Percentiles rank a stretch among this genome's conserved stretches.
Evolutionary conservation across 768 basidiomycete genomes (phyloP).

Genomic region (Saitozyma podzolica): DNA sequence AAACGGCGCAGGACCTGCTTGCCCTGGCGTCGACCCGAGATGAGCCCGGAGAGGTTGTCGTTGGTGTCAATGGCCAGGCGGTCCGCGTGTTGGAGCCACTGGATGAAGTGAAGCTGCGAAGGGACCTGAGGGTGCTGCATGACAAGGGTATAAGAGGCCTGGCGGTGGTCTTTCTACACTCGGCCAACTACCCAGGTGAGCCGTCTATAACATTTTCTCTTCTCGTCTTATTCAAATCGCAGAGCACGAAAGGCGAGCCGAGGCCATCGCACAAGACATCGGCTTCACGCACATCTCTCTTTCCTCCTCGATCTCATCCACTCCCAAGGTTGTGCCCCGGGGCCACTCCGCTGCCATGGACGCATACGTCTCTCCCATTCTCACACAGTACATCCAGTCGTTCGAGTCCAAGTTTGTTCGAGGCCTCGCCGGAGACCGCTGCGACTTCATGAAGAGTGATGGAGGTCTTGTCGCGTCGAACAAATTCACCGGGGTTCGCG

Average conservation of each 20-base stretch:
- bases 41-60: conserved; percentile 10
- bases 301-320: conserved; percentile 18
- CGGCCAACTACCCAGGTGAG: conserved; percentile 57
- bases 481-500: conserved; percentile 35
- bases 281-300: conserved; percentile 34
- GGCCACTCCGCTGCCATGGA: conserved; percentile 29
- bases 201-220: too few species aligned
- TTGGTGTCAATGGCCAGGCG: conserved; percentile 25
- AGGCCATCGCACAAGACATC: conserved; percentile 22
- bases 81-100: conserved; percentile 20
- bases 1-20: conserved; percentile 13
- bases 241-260: conserved; percentile 33
- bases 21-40: conserved; percentile 3
- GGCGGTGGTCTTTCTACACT: conserved; percentile 84
- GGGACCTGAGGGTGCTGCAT: conserved; percentile 69
- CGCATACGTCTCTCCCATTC: conserved; percentile 32
- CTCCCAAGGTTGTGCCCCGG: conserved; percentile 23
- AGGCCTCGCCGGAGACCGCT: conserved; percentile 14
- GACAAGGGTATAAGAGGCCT: conserved; percentile 77
- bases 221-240: conserved; percentile 52
- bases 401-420: conserved; percentile 33
- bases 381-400: conserved; percentile 19
- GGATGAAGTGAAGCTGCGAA: conserved; percentile 57
- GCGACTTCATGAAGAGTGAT: conserved; percentile 29
- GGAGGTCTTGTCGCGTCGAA: conserved; percentile 25